Percentiles rank a stretch among this genome's conserved stretches.
Conservation (phyloP, 352 stramenopile genomes). For the Phytophthora sansomeana region DNA sequence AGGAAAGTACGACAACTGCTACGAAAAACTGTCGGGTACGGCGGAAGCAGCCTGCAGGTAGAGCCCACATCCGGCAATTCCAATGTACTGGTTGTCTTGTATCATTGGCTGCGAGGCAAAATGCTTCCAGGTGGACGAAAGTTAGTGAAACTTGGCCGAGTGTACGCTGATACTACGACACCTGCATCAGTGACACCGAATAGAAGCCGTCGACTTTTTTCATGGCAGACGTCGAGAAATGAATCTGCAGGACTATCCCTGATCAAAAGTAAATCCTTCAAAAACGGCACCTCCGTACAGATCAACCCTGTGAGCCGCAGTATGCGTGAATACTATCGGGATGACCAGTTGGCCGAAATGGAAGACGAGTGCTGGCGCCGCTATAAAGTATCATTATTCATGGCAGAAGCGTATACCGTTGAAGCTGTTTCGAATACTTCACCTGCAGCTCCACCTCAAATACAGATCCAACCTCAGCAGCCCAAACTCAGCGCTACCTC, state of each 20-base stretch:
- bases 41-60: background rate
- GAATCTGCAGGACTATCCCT: slow-evolving; percentile 26
- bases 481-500: background rate
- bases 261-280: slow-evolving; percentile 49
- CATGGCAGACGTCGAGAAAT: slow-evolving; percentile 16
- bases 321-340: slow-evolving; percentile 59
- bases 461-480: slow-evolving; percentile 1
- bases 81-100: slow-evolving; percentile 1
- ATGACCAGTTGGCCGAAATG: slow-evolving; percentile 61
- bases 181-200: background rate
- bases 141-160: slow-evolving; percentile 12
- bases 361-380: slow-evolving; percentile 78
- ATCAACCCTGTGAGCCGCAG: slow-evolving; percentile 59
- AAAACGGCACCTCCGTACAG: slow-evolving; percentile 60
- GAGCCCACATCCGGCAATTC: background rate
- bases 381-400: slow-evolving; percentile 74
- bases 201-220: slow-evolving; percentile 19
- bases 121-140: slow-evolving; percentile 24
- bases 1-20: slow-evolving; percentile 50
- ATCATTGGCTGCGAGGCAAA: slow-evolving; percentile 11
- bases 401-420: slow-evolving; percentile 49
- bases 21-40: slow-evolving; percentile 35
- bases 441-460: background rate
- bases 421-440: background rate
- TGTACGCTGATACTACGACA: slow-evolving; percentile 23